Evolutionary conservation across 2,329 filamentous ascomycete genomes (phyloP).

Genomic region (Dactylonectria estremocensis): DNA sequence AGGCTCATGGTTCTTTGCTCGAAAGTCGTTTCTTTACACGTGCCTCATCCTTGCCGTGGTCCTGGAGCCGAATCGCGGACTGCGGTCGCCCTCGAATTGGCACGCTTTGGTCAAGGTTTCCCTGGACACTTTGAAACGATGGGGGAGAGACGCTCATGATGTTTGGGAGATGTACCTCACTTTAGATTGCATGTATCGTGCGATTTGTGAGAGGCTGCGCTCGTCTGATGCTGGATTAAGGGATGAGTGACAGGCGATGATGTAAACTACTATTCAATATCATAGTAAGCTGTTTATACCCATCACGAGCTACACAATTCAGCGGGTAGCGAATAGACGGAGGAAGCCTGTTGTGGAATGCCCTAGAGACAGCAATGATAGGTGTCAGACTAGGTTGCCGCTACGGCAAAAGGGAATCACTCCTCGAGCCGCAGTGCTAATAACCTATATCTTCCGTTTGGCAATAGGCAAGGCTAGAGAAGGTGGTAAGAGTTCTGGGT

Average conservation of each 20-base stretch:
- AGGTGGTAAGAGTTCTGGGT: no score
- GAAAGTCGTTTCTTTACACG: conserved; percentile 23
- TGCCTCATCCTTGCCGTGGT: conserved; percentile 22
- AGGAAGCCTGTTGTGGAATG: no score
- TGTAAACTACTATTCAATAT: not conserved
- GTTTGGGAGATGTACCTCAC: conserved; percentile 12
- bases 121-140: conserved; percentile 7
- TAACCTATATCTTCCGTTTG: no score
- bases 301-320: no score
- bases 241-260: not conserved
- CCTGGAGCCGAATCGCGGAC: conserved; percentile 6
- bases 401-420: no score
- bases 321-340: no score
- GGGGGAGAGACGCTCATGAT: conserved; percentile 19
- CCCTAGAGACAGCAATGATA: no score
- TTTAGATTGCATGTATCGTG: conserved; percentile 17
- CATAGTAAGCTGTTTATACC: no score
- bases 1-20: conserved; percentile 26
- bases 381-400: no score
- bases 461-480: no score
- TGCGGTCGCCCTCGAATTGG: conserved; percentile 21
- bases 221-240: not conserved
- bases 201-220: not conserved
- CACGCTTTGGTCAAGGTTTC: conserved; percentile 1
- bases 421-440: no score